phyloP scores from a whole-genome alignment of 2,329 filamentous ascomycete genomes.

The Fusarium sulawesiense region DNA sequence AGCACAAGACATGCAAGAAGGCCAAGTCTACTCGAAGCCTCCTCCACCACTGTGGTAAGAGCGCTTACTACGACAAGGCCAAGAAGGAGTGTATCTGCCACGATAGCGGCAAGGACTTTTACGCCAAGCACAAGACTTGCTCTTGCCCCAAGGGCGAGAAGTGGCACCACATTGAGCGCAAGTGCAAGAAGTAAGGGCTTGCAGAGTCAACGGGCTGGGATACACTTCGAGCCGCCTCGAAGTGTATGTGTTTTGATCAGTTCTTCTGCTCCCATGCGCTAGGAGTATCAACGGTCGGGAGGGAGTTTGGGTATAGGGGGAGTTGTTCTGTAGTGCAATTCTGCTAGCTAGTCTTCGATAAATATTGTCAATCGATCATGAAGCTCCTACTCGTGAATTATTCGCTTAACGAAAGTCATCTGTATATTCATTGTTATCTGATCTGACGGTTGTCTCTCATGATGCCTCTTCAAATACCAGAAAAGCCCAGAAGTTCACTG shows the following conservation, averaged over 20 bases:
- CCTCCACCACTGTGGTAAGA: slow-evolving; percentile 22
- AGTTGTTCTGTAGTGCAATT: neutral
- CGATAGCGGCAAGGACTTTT: slow-evolving; percentile 17
- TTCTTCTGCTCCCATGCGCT: neutral
- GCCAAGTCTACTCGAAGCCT: neutral
- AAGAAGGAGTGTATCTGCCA: slow-evolving; percentile 21
- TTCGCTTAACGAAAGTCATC: neutral
- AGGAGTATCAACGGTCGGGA: neutral
- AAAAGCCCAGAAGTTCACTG: neutral
- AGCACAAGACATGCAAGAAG: slow-evolving; percentile 1
- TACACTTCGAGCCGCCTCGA: neutral
- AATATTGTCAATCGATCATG: neutral
- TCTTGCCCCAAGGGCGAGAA: slow-evolving; percentile 30
- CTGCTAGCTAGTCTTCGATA: neutral
- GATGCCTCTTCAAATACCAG: neutral
- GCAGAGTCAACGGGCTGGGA: neutral
- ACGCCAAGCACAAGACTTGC: slow-evolving; percentile 23
- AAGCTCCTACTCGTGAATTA: accelerated
- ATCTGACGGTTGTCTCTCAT: neutral
- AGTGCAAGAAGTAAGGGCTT: slow-evolving; percentile 13
- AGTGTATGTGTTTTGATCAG: neutral
- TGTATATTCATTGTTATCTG: neutral
- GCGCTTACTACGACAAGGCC: slow-evolving; percentile 9
- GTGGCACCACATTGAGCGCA: slow-evolving; percentile 21
- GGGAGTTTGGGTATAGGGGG: neutral